Base-by-base conservation (phyloP, 2,329 filamentous ascomycete genomes). In the Phyllosticta citriasiana region DNA sequence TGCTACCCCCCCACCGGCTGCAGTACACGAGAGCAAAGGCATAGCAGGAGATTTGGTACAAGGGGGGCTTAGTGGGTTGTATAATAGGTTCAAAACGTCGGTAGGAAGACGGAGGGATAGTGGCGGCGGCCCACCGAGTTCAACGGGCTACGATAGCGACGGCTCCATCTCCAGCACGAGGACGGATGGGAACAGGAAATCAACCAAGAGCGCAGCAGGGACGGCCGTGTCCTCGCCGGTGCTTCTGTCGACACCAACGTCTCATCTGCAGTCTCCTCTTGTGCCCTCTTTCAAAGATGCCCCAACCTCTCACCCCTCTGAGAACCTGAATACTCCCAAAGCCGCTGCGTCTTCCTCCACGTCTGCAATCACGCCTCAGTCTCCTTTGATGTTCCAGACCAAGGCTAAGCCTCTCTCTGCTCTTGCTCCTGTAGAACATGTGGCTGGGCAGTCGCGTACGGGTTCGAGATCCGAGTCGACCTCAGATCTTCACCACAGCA, bases 51-150 rank as follows among this genome's bases (percentile, higher is more conserved):
- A 96, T 62, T 74, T 88, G 51, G 84, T 94, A 24, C 89, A 94
- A 64, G 89, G 93, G 73, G 91, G 93, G 4, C 79, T 97, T 55
- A 96, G 89, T 70, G 91, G 93, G 0, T 78, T 97, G 47, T 97
- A 97, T 73, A 94, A 84, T 74, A 86, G 91, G 47, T 82, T 97
- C 67, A 86, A 87, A 70, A 89, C 89, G 61, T 91, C 87, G 0
- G 89, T 95, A n/a, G 88, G 87, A 16, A 88, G 80, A 14, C 83
- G 81, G 53, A 87, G 83, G 66, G 83, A 85, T 61, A 78, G 75
- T 58, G 73, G 74, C 4, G 33, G 72, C 72, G 57, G 68, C 68
- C 33, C 70, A 69, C 47, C 67, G 70, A 55, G 74, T 68, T 63
- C 67, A 68, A 40, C 64, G 68, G 56, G 71, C 74, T 57, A 68